Base-by-base conservation (phyloP, 2,329 filamentous ascomycete genomes). In the Paecilomyces fulvus region DNA sequence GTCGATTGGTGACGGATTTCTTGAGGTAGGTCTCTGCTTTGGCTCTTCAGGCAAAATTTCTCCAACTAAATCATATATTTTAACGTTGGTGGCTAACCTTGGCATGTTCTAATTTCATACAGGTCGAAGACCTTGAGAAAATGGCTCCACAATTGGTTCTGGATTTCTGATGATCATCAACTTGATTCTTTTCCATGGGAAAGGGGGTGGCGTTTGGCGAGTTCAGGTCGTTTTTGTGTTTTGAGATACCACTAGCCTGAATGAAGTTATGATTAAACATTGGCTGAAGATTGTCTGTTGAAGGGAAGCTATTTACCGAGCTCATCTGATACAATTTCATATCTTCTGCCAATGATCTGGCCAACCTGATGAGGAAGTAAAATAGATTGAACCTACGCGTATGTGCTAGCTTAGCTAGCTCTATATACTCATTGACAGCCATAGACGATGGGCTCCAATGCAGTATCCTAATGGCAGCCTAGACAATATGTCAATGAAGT, bases 21-120 rank as follows among this genome's bases (percentile, higher is more conserved):
- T 92, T 33, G 89, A 94, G 82, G 87, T 90, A 62, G 72, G 82
- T 71, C 58, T 28, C 43, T 57, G 4, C 48, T 25, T 8, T 43
- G 37, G 37, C 37, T 20, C n/a, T 9, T n/a, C 33, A 17, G 37
- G 5, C 9, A 8, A 17, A 20, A 3, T 3, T 5, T 17, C 37
- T 17, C 37, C 37, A 17, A 43, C n/a, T 20, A 17, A 8, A 8
- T 43, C 37, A n/a, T 12, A 7, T 17, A 17, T 49, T 23, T 2
- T n/a, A 23, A 17, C 10, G 33, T 28, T 28, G 23, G 21, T 49
- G 48, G 21, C 48, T 49, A 5, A 49, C 21, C 14, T 12, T 49
- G 48, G 10, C 25, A 5, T 43, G 12, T 28, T 49, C 23, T n/a
- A 28, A 12, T 25, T 2, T 49, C 37, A 43, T 43, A 20, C 23